phyloP scores from a whole-genome alignment of 148 eudicot species.

The Rhododendron williamsianum region DNA sequence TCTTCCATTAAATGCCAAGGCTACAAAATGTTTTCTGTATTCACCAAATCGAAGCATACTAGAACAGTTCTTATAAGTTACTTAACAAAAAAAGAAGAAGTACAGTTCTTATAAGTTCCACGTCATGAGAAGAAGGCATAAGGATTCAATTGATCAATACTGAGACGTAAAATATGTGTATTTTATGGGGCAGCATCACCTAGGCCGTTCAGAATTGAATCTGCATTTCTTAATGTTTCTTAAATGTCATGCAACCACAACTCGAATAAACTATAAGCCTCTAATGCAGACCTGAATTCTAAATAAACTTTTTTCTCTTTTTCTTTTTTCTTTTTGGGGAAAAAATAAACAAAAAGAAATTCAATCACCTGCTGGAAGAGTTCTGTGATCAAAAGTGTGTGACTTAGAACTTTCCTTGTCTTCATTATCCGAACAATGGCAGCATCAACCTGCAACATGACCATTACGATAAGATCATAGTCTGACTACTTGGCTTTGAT shows the following conservation, averaged over 20 bases:
- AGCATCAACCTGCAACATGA: constrained; percentile 73
- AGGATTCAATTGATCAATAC: not conserved
- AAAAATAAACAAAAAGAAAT: not conserved
- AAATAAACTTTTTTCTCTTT: too few relatives aligned
- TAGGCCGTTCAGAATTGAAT: not conserved
- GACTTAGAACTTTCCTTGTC: constrained; percentile 93
- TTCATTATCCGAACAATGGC: constrained; percentile 99
- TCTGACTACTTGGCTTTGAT: not conserved
- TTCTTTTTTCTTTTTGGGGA: too few relatives aligned
- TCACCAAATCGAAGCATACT: not conserved
- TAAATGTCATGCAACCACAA: not conserved
- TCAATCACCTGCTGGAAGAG: constrained; percentile 84
- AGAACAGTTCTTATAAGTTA: not conserved
- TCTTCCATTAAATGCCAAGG: not conserved
- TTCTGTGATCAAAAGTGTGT: constrained; percentile 89
- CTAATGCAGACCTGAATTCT: not conserved
- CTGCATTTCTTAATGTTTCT: too few relatives aligned
- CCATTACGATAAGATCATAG: not conserved
- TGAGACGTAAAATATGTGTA: not conserved
- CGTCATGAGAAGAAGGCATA: not conserved
- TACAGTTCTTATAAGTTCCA: not conserved
- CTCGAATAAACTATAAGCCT: not conserved
- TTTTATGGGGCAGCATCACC: not conserved
- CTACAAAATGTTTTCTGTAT: not conserved
- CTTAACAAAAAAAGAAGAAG: too few relatives aligned